A percentile compares a stretch with the other conserved stretches of the same genome.
Conservation (phyloP, 2,329 filamentous ascomycete genomes). For the Arthrobotrys sphaeroides region DNA sequence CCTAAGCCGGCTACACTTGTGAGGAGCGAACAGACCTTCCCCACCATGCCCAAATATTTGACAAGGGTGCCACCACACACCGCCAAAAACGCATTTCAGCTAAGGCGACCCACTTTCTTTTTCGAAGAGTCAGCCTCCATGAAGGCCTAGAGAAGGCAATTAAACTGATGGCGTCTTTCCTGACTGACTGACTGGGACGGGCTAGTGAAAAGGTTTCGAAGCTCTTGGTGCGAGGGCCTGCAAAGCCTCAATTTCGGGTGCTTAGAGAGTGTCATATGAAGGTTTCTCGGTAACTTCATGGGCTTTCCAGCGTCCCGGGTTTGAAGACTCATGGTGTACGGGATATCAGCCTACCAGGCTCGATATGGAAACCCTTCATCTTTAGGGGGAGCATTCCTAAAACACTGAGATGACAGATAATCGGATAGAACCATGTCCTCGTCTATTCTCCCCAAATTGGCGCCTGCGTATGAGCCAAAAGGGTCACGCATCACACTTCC, state of each 20-base stretch:
- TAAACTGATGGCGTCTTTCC: slow-evolving; percentile 50
- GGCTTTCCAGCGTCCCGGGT: slow-evolving; percentile 41
- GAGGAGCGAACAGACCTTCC: slow-evolving; percentile 24
- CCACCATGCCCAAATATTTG: background rate
- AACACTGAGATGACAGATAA: slow-evolving; percentile 54
- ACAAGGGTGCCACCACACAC: slow-evolving; percentile 43
- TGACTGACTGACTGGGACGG: slow-evolving; percentile 46
- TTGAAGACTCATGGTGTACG: slow-evolving; percentile 37
- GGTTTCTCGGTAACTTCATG: slow-evolving; percentile 33
- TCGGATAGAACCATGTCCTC: slow-evolving; percentile 49
- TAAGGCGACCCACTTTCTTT: slow-evolving; percentile 47
- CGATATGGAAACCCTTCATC: slow-evolving; percentile 38
- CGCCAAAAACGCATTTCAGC: slow-evolving; percentile 54
- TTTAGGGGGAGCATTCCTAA: slow-evolving; percentile 35
- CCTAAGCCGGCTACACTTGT: slow-evolving; percentile 51
- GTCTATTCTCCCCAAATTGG: slow-evolving; percentile 52
- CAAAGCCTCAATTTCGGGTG: slow-evolving; percentile 50
- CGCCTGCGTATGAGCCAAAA: slow-evolving; percentile 51
- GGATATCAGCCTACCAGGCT: slow-evolving; percentile 41
- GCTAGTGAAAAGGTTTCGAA: slow-evolving; percentile 29
- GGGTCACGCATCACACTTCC: slow-evolving; percentile 47
- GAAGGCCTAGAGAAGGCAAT: slow-evolving; percentile 47
- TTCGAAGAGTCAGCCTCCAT: slow-evolving; percentile 53
- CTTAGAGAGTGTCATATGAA: slow-evolving; percentile 40
- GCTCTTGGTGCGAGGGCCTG: slow-evolving; percentile 35